Conservation (phyloP, 2,329 filamentous ascomycete species). For the Neurospora crassa region DNA sequence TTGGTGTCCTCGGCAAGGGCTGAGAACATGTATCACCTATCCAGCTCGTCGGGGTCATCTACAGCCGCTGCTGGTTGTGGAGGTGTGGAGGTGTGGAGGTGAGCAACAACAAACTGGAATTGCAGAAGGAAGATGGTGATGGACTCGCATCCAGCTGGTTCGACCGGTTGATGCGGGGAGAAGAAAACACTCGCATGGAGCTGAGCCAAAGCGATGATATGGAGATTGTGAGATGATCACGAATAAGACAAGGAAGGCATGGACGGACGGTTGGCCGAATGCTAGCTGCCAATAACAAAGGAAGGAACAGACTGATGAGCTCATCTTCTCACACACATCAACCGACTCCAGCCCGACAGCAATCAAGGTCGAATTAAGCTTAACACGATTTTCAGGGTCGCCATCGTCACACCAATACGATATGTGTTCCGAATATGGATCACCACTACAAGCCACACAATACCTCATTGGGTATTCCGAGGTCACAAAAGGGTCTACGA, state of each 20-base stretch:
- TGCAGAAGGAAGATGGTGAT: no score
- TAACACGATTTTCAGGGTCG: background rate
- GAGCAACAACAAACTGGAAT: no score
- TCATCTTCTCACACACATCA: background rate
- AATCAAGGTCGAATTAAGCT: background rate
- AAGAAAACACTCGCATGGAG: no score
- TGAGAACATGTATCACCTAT: background rate
- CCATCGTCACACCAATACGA: background rate
- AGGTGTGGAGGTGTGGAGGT: background rate
- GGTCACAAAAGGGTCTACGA: background rate
- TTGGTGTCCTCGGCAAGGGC: background rate
- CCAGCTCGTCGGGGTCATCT: background rate
- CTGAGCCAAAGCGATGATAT: no score
- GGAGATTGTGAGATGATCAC: no score
- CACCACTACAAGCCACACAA: background rate
- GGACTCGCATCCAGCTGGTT: accelerated
- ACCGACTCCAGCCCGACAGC: background rate
- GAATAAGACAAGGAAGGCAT: no score
- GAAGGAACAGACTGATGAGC: background rate
- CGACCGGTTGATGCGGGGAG: no score
- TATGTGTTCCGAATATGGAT: background rate
- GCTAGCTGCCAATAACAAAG: background rate
- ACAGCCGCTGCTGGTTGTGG: background rate
- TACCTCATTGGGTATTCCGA: background rate
- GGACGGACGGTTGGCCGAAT: background rate